phyloP scores from a whole-genome alignment of 2,329 filamentous ascomycete species.

The Cryphonectria naterciae region DNA sequence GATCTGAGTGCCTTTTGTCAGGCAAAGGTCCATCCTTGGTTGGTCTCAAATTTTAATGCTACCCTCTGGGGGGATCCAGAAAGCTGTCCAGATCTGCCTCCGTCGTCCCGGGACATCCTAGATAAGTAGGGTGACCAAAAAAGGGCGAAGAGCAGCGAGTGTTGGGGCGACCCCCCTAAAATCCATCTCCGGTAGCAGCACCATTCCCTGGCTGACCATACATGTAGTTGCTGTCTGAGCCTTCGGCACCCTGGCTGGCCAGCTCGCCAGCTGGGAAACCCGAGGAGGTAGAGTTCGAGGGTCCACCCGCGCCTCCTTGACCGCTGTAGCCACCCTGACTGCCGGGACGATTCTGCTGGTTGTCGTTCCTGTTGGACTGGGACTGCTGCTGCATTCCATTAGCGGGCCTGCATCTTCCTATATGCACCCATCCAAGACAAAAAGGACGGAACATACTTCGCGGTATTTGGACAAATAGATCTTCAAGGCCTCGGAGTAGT shows the following conservation, averaged over 20 bases:
- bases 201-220: constrained; percentile 62
- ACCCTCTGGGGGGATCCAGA: not conserved
- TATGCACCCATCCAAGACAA: constrained; percentile 2
- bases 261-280: constrained; percentile 52
- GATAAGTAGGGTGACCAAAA: not conserved
- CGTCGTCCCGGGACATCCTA: not conserved
- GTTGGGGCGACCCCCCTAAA: constrained; percentile 41
- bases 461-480: constrained; percentile 98
- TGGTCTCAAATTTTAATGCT: not conserved
- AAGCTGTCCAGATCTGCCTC: not conserved
- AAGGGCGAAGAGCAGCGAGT: not conserved
- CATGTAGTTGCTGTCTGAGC: constrained; percentile 52
- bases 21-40: not conserved
- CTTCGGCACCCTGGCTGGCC: constrained; percentile 48
- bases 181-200: constrained; percentile 55
- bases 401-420: constrained; percentile 31
- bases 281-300: constrained; percentile 45
- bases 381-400: constrained; percentile 60
- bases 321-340: constrained; percentile 57
- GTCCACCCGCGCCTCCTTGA: constrained; percentile 43
- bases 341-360: constrained; percentile 52
- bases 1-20: not conserved
- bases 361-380: constrained; percentile 73
- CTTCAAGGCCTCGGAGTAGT: constrained; percentile 96
- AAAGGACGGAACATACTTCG: constrained; percentile 70